phyloP scores from a whole-genome alignment of 768 basidiomycete species.

The Rhizopogon vinicolor region DNA sequence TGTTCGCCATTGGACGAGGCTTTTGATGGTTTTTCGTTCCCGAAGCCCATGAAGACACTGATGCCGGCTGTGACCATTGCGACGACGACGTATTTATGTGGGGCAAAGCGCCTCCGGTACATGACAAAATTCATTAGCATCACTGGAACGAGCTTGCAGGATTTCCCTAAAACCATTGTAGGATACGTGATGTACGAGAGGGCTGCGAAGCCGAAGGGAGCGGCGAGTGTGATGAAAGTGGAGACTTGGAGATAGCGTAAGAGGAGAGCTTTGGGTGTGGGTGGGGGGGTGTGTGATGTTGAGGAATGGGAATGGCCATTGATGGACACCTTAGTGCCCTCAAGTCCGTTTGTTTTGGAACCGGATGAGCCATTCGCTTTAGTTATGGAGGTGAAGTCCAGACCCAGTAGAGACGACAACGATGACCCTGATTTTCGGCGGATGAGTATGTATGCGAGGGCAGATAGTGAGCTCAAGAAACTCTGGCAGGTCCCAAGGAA shows the following conservation, averaged over 20 bases:
- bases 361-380: conserved; percentile 17
- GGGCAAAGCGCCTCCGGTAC: conserved; percentile 88
- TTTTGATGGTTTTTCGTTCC: conserved; percentile 45
- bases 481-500: conserved; percentile 87
- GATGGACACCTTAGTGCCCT: conserved; percentile 30
- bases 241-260: conserved; percentile 80
- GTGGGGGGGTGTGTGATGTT: conserved; percentile 18
- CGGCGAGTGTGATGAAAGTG: conserved; percentile 82
- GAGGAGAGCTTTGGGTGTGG: conserved; percentile 46
- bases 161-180: conserved; percentile 98
- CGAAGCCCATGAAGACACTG: conserved; percentile 90
- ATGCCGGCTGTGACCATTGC: conserved; percentile 89
- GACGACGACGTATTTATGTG: conserved; percentile 95
- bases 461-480: conserved; percentile 68
- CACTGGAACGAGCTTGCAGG: conserved; percentile 98
- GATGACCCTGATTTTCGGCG: conserved; percentile 53
- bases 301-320: conserved; percentile 27
- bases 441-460: conserved; percentile 68
- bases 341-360: conserved; percentile 20
- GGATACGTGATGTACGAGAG: conserved; percentile 97
- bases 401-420: conserved; percentile 55
- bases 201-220: conserved; percentile 94
- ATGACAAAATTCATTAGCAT: conserved; percentile 97
- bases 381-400: conserved; percentile 30
- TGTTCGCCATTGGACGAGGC: conserved; percentile 32